phyloP scores from a whole-genome alignment of 2,329 filamentous ascomycete genomes.

The Aureobasidium zeae region DNA sequence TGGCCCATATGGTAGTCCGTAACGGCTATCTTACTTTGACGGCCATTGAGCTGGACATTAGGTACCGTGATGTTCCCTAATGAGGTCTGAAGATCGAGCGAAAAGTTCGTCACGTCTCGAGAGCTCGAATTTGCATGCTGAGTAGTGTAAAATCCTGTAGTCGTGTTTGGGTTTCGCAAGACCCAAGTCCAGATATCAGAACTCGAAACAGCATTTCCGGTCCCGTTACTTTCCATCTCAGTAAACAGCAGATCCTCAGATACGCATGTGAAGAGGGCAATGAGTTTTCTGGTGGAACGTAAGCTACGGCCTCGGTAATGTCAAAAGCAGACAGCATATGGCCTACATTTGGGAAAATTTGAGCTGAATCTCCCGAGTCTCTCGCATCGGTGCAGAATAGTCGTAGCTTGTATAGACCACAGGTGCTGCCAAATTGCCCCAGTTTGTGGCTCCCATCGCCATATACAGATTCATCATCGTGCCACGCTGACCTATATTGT shows the following conservation, averaged over 20 bases:
- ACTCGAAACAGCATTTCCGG: constrained; percentile 38
- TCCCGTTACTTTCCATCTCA: constrained; percentile 42
- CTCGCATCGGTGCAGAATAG: constrained; percentile 53
- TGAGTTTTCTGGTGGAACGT: constrained; percentile 37
- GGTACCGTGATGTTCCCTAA: constrained; percentile 47
- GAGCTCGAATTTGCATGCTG: constrained; percentile 48
- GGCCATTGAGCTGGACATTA: constrained; percentile 49
- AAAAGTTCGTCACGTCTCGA: constrained; percentile 44
- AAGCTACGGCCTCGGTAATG: constrained; percentile 20
- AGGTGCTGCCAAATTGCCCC: constrained; percentile 50
- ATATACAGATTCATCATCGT: constrained; percentile 56
- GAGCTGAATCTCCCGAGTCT: constrained; percentile 48
- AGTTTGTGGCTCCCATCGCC: constrained; percentile 50
- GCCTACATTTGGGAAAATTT: constrained; percentile 51
- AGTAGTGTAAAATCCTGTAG: constrained; percentile 51
- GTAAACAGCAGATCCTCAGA: constrained; percentile 50
- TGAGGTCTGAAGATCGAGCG: constrained; percentile 48
- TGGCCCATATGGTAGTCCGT: constrained; percentile 50
- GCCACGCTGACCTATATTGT: constrained; percentile 51
- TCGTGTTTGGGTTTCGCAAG: constrained; percentile 50
- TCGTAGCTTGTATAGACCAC: constrained; percentile 53
- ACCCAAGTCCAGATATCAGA: constrained; percentile 45
- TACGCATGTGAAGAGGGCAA: constrained; percentile 51
- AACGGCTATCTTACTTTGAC: constrained; percentile 53
- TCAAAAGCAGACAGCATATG: not conserved